Conservation (phyloP, 306 rosid genomes). For the Hylodesmum podocarpum region DNA sequence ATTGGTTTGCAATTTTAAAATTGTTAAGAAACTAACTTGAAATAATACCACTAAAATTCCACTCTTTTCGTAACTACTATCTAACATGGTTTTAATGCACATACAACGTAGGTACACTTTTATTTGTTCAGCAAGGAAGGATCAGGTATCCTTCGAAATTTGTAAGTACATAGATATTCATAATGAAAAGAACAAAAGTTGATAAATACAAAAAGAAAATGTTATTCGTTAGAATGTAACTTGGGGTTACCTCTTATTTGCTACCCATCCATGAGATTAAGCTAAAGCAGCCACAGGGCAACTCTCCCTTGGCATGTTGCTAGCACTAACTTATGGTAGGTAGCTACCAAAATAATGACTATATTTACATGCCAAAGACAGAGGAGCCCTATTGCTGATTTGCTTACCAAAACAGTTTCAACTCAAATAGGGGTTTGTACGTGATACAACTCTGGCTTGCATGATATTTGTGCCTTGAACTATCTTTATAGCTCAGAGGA, state of each 20-base stretch:
- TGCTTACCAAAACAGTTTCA: background rate
- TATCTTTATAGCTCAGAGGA: conserved; percentile 13
- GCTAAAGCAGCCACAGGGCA: conserved; percentile 53
- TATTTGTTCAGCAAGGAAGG: no score
- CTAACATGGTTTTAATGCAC: no score
- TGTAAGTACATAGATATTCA: no score
- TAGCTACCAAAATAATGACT: background rate
- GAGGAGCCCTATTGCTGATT: conserved; percentile 41
- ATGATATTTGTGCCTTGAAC: background rate
- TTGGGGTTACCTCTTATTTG: conserved; percentile 2
- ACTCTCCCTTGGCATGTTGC: conserved; percentile 59
- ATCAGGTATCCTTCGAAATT: no score
- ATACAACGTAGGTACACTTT: no score
- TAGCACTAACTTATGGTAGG: background rate
- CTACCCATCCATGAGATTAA: conserved; percentile 12
- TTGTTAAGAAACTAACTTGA: no score
- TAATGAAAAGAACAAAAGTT: no score
- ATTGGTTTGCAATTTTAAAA: no score
- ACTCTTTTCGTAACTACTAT: no score
- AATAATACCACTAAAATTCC: no score
- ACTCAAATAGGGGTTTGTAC: background rate
- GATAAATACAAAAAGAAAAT: no score
- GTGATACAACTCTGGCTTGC: background rate
- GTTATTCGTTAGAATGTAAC: no score
- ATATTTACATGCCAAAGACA: conserved; percentile 37